These are phyloP conservation scores for Pseudonitzschia multiseries DNA, from an alignment of 108 stramenopile species.

Conservation along the genomic window DNA sequence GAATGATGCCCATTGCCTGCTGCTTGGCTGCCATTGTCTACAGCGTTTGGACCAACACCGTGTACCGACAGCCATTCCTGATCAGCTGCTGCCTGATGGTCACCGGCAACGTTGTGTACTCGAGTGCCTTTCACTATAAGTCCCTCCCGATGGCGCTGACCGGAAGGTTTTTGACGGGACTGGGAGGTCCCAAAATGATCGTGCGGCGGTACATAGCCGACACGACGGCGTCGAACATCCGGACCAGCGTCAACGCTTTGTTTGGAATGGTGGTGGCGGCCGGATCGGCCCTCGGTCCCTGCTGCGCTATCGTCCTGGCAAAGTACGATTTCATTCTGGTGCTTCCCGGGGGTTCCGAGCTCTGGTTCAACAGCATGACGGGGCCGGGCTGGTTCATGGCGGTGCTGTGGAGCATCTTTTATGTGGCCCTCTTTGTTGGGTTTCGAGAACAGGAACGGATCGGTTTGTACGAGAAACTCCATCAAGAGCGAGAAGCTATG, in stretches of 20 bases:
- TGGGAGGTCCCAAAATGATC: conserved; percentile 84
- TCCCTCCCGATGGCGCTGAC: conserved; percentile 64
- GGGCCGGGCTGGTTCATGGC: conserved; percentile 84
- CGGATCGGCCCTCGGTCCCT: conserved; percentile 84
- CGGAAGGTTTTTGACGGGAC: conserved; percentile 79
- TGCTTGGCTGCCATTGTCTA: conserved; percentile 68
- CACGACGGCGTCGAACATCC: conserved; percentile 58
- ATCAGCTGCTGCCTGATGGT: conserved; percentile 63
- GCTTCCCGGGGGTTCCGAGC: conserved; percentile 39
- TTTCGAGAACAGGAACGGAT: conserved; percentile 65
- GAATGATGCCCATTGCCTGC: conserved; percentile 87
- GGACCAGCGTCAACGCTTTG: conserved; percentile 78
- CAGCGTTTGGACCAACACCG: conserved; percentile 80
- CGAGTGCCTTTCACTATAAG: conserved; percentile 54
- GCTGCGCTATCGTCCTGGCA: conserved; percentile 68
- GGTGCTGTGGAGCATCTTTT: conserved; percentile 65
- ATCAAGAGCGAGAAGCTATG: conserved; percentile 7
- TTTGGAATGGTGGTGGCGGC: conserved; percentile 83
- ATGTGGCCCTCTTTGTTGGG: conserved; percentile 31
- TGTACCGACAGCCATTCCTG: conserved; percentile 75
- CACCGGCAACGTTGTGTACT: conserved; percentile 79
- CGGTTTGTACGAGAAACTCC: conserved; percentile 58
- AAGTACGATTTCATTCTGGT: conserved; percentile 43
- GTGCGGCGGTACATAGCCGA: conserved; percentile 90
- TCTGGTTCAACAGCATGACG: conserved; percentile 76